Evolutionary conservation across 2,329 filamentous ascomycete species (phyloP), one percentile per base, ranked within the genome.

Genomic region (Colletotrichum tamarilloi): DNA sequence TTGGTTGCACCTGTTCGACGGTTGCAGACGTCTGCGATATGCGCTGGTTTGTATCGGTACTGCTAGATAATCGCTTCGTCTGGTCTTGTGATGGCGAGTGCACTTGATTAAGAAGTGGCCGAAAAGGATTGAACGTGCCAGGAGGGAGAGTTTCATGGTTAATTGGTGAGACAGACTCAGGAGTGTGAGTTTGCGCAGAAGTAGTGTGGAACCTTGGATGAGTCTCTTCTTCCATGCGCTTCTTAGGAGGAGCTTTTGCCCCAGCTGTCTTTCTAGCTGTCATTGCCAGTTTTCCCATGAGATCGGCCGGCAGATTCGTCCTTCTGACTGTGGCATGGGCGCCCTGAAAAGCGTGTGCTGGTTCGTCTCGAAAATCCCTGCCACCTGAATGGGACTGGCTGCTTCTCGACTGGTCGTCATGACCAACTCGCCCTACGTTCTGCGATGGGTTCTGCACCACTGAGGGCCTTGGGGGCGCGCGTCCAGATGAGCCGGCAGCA

Each of bases 211-310:
- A 46, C 12, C 35, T 22, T 8, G 52, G 30, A 57, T 49, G 42
- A 4, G 19, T 49, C 5, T 19, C 22, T n/a, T 38, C 49, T 53
- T 63, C 49, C 38, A 32, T 22, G 12, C 49, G 66, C 7, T 24
- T 46, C 24, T 42, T 63, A 6, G 58, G 46, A 12, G 30, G 19
- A 49, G 24, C 58, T 24, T n/a, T 14, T 4, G 58, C 42, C 16
- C 14, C 14, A 12, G 62, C 66, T 9, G 71, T 49, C 32, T 73
- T 71, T 32, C 62, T 71, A 22, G 67, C 62, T 56, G 71, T 57
- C 28, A 62, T 42, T 26, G 32, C 60, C 26, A 56, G 49, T 53
- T 60, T 71, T 30, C 56, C 49, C 22, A 49, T 55, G 35, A 73
- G 60, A 11, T 71, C 71, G 52, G 71, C 28, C 32, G 67, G 62